Percentiles rank a stretch among this genome's conserved stretches.
phyloP scores from a whole-genome alignment of 331 rosid genomes.

The Quercus phellos region DNA sequence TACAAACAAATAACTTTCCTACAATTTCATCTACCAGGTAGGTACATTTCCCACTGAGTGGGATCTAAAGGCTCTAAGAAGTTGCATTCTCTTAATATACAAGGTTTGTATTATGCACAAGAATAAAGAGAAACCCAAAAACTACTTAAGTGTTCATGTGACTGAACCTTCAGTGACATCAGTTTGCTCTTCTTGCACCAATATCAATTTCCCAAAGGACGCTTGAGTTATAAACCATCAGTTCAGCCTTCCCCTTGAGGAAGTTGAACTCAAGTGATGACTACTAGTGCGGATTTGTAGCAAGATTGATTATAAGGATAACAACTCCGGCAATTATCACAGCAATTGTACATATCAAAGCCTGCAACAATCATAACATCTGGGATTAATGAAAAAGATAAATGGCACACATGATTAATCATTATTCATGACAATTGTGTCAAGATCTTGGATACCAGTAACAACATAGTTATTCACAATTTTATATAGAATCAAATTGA shows the following conservation, averaged over 20 bases:
- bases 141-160: not conserved
- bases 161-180: not conserved
- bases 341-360: constrained; percentile 49
- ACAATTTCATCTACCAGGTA: not conserved
- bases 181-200: not conserved
- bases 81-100: not conserved
- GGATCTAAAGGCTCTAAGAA: not conserved
- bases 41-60: constrained; percentile 1
- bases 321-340: constrained; percentile 28
- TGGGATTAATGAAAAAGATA: constrained; percentile 1
- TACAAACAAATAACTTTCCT: not conserved
- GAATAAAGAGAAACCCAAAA: not conserved
- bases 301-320: constrained; percentile 19
- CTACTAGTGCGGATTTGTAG: constrained; percentile 7
- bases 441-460: not conserved
- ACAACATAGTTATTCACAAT: not conserved
- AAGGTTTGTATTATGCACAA: constrained; percentile 1
- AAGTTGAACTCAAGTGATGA: not conserved
- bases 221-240: not conserved
- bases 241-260: not conserved
- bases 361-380: constrained; percentile 44
- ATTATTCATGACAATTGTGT: not conserved
- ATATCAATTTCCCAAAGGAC: not conserved
- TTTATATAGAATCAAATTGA: not conserved
- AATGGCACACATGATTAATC: constrained; percentile 1